Conservation (phyloP, 129 eudicot species). For the Solidago caesia region DNA sequence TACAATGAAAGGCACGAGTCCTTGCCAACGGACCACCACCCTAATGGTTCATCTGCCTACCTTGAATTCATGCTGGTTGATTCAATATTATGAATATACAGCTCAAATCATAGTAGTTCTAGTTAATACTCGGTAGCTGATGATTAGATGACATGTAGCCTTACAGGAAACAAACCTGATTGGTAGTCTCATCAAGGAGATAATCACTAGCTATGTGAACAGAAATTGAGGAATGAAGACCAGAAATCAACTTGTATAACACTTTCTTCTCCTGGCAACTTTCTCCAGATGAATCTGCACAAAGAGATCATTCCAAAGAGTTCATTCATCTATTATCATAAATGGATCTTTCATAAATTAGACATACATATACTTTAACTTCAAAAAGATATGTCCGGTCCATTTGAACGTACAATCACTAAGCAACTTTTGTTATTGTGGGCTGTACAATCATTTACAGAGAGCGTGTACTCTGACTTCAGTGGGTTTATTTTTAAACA, state of each 20-base stretch:
- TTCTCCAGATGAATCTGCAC: slow-evolving; percentile 86
- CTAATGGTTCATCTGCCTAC: no score
- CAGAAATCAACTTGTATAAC: slow-evolving; percentile 89
- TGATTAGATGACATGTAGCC: slow-evolving; percentile 13
- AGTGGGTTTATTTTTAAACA: background rate
- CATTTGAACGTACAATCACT: background rate
- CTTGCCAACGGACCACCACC: no score
- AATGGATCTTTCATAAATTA: background rate
- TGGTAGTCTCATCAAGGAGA: slow-evolving; percentile 77
- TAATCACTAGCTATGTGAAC: slow-evolving; percentile 88
- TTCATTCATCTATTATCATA: background rate
- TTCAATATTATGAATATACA: no score
- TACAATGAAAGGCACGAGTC: no score
- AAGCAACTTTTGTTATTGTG: slow-evolving; percentile 7
- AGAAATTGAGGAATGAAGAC: slow-evolving; percentile 95
- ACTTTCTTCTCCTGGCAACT: slow-evolving; percentile 90
- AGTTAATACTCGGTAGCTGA: no score
- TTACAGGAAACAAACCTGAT: slow-evolving; percentile 50
- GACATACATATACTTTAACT: slow-evolving; percentile 6
- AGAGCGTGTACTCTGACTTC: slow-evolving; percentile 1
- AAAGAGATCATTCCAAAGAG: slow-evolving; percentile 8
- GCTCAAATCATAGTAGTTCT: no score
- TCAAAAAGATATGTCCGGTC: background rate
- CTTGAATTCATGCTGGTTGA: no score
- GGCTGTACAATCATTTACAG: slow-evolving; percentile 12